Conservation (phyloP, 1,284 basidiomycete genomes). For the Cryptococcus maquisensis region DNA sequence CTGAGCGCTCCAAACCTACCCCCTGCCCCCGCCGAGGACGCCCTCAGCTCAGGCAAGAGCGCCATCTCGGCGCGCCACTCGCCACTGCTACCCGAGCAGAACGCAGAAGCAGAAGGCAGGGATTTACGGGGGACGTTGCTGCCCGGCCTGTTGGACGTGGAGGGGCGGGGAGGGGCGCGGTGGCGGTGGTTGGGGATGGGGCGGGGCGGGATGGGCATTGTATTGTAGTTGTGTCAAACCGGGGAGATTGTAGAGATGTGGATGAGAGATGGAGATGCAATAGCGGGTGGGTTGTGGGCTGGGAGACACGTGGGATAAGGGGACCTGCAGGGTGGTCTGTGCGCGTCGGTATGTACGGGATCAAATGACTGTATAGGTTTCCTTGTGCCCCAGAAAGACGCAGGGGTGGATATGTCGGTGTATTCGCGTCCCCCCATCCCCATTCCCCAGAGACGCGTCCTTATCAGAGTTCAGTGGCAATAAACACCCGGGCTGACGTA, state of each 20-base stretch:
- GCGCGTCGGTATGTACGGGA: neutral
- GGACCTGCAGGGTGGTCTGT: neutral
- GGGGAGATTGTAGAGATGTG: neutral
- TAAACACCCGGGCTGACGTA: too few relatives aligned
- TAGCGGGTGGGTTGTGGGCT: neutral
- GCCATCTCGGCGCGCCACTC: conserved; percentile 38
- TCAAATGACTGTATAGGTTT: too few relatives aligned
- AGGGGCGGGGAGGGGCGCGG: conserved; percentile 7
- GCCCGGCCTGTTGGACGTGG: conserved; percentile 9
- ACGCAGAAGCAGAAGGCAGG: conserved; percentile 3
- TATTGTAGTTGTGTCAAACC: neutral
- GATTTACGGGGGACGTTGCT: conserved; percentile 20
- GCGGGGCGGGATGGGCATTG: conserved; percentile 38
- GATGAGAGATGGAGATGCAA: neutral
- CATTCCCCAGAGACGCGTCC: too few relatives aligned
- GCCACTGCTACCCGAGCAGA: conserved; percentile 1
- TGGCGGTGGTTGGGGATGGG: conserved; percentile 25
- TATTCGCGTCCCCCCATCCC: too few relatives aligned
- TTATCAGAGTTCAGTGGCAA: too few relatives aligned
- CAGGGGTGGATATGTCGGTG: too few relatives aligned
- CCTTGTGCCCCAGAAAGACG: too few relatives aligned
- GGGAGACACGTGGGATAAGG: neutral
- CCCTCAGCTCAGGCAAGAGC: conserved; percentile 14
- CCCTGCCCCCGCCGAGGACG: conserved; percentile 12
- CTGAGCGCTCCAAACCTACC: neutral